phyloP scores from a whole-genome alignment of 352 stramenopile genomes.

The Pythium monospermum region DNA sequence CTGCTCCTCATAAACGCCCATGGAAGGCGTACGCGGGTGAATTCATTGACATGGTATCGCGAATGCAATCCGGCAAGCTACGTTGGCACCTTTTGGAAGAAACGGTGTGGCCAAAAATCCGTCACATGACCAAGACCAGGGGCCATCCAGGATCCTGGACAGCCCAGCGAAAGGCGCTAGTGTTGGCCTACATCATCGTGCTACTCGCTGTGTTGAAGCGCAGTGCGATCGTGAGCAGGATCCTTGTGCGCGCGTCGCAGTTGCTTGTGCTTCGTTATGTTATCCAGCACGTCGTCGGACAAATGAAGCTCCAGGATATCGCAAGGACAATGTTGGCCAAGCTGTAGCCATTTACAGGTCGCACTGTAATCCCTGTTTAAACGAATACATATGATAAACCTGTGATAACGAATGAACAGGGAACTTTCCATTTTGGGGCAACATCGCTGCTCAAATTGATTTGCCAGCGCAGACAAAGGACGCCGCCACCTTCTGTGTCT shows the following conservation, averaged over 20 bases:
- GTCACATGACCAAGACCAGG: conserved; percentile 30
- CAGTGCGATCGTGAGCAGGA: conserved; percentile 35
- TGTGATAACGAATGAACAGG: no score
- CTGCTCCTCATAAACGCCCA: conserved; percentile 40
- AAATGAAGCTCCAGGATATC: conserved; percentile 32
- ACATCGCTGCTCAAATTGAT: no score
- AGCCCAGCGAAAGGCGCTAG: conserved; percentile 37
- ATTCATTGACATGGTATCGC: conserved; percentile 43
- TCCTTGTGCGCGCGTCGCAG: conserved; percentile 51
- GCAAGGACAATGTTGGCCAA: conserved; percentile 22
- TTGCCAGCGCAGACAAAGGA: no score
- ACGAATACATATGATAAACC: no score
- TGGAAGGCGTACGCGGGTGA: conserved; percentile 46
- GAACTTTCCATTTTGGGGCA: no score
- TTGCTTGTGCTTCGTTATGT: conserved; percentile 55
- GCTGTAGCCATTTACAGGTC: conserved; percentile 13
- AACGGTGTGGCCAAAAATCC: conserved; percentile 42
- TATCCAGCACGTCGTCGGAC: conserved; percentile 39
- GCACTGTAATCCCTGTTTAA: no score
- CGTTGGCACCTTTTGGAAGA: conserved; percentile 50
- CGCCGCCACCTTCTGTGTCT: no score
- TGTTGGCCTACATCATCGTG: conserved; percentile 44
- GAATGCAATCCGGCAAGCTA: conserved; percentile 45
- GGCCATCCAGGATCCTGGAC: conserved; percentile 25
- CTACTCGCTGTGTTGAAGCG: conserved; percentile 53